A percentile compares a stretch with the other conserved stretches of the same genome.
Evolutionary conservation across 2,329 filamentous ascomycete genomes (phyloP).

Genomic region (Zasmidium angulare): DNA sequence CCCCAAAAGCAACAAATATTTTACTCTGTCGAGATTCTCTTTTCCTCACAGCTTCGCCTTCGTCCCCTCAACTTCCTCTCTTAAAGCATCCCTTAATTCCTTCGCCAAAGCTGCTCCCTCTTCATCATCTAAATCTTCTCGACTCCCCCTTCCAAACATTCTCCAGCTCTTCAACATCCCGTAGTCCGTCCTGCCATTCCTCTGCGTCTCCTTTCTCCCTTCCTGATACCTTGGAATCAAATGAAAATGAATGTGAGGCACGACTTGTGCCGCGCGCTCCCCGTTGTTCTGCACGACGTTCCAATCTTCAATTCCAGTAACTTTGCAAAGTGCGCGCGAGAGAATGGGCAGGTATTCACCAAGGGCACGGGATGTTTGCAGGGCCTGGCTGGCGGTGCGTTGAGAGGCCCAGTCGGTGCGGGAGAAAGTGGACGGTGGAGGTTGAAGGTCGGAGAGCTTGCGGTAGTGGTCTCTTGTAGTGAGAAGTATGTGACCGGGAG

Average conservation of each 20-base stretch:
- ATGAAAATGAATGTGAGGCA: slow-evolving; percentile 92
- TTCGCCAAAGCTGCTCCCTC: slow-evolving; percentile 64
- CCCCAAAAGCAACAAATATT: background rate
- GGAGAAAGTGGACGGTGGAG: slow-evolving; percentile 9
- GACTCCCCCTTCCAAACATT: slow-evolving; percentile 75
- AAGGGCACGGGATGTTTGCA: slow-evolving; percentile 28
- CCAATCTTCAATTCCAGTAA: slow-evolving; percentile 77
- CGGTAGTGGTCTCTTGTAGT: slow-evolving; percentile 74
- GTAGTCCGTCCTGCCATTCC: slow-evolving; percentile 48
- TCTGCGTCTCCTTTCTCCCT: slow-evolving; percentile 51
- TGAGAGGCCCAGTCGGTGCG: slow-evolving; percentile 19
- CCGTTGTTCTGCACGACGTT: slow-evolving; percentile 97
- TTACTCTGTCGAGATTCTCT: background rate
- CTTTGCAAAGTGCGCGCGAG: slow-evolving; percentile 66
- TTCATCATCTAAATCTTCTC: slow-evolving; percentile 74
- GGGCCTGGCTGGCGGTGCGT: slow-evolving; percentile 16
- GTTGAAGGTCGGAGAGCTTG: slow-evolving; percentile 69
- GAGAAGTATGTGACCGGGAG: slow-evolving; percentile 77
- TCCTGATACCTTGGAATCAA: slow-evolving; percentile 75
- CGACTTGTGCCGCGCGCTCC: slow-evolving; percentile 83
- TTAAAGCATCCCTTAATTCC: slow-evolving; percentile 43
- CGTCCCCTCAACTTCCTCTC: slow-evolving; percentile 16
- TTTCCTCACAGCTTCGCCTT: slow-evolving; percentile 10
- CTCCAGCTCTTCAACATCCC: slow-evolving; percentile 63
- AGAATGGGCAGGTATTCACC: slow-evolving; percentile 66